Evolutionary conservation across 2,329 filamentous ascomycete species (phyloP).

Genomic region (Ceratocystis huliohia): DNA sequence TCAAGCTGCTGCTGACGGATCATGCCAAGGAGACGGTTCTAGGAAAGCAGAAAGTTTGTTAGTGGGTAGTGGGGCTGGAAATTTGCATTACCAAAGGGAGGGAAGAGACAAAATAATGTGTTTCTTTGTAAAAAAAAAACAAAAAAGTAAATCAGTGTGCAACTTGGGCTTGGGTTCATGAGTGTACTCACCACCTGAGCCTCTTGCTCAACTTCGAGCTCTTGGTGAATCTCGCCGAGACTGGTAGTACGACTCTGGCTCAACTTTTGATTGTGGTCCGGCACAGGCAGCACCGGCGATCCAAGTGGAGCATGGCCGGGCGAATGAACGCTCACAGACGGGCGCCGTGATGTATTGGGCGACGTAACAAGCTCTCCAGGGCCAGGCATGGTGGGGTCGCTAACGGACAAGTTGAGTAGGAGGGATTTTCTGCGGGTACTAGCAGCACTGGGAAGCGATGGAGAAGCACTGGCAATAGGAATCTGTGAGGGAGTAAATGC

Average conservation of each 20-base stretch:
- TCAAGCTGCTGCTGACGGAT: constrained; percentile 65
- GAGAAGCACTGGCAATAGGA: neutral
- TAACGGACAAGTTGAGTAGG: constrained; percentile 60
- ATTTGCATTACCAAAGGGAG: neutral
- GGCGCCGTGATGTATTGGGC: constrained; percentile 22
- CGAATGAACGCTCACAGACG: constrained; percentile 17
- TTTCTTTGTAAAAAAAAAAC: too few species aligned
- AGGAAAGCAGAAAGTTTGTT: constrained; percentile 5
- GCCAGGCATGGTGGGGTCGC: constrained; percentile 53
- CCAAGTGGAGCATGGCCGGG: constrained; percentile 10
- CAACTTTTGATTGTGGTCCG: constrained; percentile 32
- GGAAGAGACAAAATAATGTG: too few species aligned
- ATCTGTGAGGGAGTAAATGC: neutral
- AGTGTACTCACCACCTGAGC: constrained; percentile 52
- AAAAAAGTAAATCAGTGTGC: too few species aligned
- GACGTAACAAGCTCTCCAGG: constrained; percentile 54
- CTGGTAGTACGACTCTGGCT: constrained; percentile 55
- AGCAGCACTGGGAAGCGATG: neutral
- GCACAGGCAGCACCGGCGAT: constrained; percentile 27
- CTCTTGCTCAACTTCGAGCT: constrained; percentile 67
- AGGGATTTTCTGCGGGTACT: constrained; percentile 50
- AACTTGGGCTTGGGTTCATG: neutral
- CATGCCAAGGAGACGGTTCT: constrained; percentile 66
- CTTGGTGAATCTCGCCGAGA: constrained; percentile 64
- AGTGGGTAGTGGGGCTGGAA: neutral